Conservation (phyloP, 2,329 filamentous ascomycete genomes). For the Fusarium luffae region DNA sequence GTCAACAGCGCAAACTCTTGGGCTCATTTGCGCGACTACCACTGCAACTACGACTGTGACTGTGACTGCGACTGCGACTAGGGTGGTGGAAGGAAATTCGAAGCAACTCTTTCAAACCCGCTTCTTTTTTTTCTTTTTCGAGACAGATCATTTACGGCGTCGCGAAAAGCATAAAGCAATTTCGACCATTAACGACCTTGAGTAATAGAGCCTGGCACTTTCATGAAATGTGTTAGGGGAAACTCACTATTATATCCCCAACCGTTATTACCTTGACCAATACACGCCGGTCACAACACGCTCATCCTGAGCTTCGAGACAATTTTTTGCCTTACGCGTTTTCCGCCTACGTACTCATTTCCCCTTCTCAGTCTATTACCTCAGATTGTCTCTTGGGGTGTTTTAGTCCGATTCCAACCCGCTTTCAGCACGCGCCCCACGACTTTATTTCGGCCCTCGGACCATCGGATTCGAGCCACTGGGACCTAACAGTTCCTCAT, state of each 20-base stretch:
- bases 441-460: slow-evolving; percentile 40
- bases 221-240: slow-evolving; percentile 1
- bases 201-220: slow-evolving; percentile 17
- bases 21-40: slow-evolving; percentile 41
- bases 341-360: slow-evolving; percentile 28
- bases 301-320: slow-evolving; percentile 5
- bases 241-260: slow-evolving; percentile 8
- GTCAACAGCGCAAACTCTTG: slow-evolving; percentile 30
- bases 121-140: slow-evolving; percentile 24
- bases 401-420: slow-evolving; percentile 29
- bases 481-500: slow-evolving; percentile 29
- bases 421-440: slow-evolving; percentile 37
- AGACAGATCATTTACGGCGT: slow-evolving; percentile 39
- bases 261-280: slow-evolving; percentile 9
- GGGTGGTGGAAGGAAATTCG: slow-evolving; percentile 34
- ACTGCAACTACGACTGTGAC: slow-evolving; percentile 18
- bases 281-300: slow-evolving; percentile 25
- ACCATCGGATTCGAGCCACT: slow-evolving; percentile 36
- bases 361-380: slow-evolving; percentile 19
- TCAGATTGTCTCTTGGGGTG: slow-evolving; percentile 24
- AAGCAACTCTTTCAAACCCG: slow-evolving; percentile 31
- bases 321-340: slow-evolving; percentile 23
- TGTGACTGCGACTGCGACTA: slow-evolving; percentile 17
- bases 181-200: slow-evolving; percentile 17
- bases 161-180: slow-evolving; percentile 22